These are phyloP conservation scores for Silene uniflora DNA, from an alignment of 148 eudicot species.

Conservation along the genomic window DNA sequence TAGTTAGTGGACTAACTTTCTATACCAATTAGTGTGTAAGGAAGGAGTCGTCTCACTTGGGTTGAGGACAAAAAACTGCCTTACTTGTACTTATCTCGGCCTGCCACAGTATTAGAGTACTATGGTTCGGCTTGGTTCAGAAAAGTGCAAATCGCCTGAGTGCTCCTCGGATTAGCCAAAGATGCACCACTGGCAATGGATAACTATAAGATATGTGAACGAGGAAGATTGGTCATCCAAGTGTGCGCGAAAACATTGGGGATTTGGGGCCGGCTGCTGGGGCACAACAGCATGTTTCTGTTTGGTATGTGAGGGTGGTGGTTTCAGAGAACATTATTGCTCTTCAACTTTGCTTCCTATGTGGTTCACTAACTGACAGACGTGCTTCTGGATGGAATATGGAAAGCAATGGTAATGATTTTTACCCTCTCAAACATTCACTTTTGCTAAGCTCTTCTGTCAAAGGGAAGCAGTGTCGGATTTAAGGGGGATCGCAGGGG, in stretches of 20 bases:
- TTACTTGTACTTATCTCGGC: no score
- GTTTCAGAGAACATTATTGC: slow-evolving; percentile 19
- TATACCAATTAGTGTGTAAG: no score
- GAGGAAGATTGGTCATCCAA: background rate
- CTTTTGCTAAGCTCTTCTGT: background rate
- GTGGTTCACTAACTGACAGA: slow-evolving; percentile 23
- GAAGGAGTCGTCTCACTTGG: no score
- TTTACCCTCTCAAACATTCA: background rate
- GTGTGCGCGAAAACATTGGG: background rate
- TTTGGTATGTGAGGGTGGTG: slow-evolving; percentile 23
- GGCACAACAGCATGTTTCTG: slow-evolving; percentile 3
- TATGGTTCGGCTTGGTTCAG: no score
- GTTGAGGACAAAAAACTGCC: no score
- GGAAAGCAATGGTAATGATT: background rate
- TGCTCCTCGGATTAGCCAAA: background rate
- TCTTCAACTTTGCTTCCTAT: slow-evolving; percentile 27
- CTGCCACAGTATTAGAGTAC: background rate
- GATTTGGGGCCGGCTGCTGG: background rate
- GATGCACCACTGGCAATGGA: background rate
- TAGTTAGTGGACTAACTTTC: no score
- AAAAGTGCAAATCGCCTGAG: background rate
- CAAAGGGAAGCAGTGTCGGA: no score
- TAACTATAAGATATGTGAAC: background rate
- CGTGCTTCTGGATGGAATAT: slow-evolving; percentile 5
- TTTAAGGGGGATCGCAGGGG: no score